Evolutionary conservation across 2,329 filamentous ascomycete genomes (phyloP), one percentile per base, ranked within the genome.

Genomic region (Exophiala mesophila): DNA sequence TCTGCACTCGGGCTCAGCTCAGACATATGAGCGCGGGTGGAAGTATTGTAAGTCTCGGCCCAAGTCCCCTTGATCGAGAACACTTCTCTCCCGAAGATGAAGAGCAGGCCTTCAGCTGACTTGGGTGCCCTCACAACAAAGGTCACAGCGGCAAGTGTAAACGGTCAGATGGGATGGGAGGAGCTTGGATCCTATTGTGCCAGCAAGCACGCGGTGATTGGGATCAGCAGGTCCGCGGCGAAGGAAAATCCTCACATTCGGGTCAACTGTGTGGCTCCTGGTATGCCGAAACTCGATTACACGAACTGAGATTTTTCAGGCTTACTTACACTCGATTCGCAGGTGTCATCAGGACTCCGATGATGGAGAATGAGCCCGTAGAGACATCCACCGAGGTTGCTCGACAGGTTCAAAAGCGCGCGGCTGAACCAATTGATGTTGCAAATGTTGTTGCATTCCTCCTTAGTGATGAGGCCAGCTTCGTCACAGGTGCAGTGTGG

Each of bases 1-100:
- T 73, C 36, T 74, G 70, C 44, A 45, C 78, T 44, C 59, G 71
- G n/a, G 67, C 69, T 10, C 57, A 77, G 52, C 45, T 77, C 6
- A 60, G 57, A 10, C 61, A 64, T 18, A 67, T 75, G 39, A 34
- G 9, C 4, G 17, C 19, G 15, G 38, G 37, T 15, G 43, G 38
- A 7, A 41, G 43, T 37, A 46, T 46, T 38, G 43, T 46, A 21
- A 40, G 37, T 38, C 36, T 16, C 20, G 19, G 18, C n/a, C n/a
- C n/a, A n/a, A n/a, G n/a, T n/a, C n/a, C n/a, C n/a, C n/a, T n/a
- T n/a, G n/a, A n/a, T n/a, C n/a, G n/a, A n/a, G n/a, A n/a, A n/a
- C n/a, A n/a, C n/a, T n/a, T n/a, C n/a, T n/a, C n/a, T n/a, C n/a
- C n/a, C n/a, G n/a, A n/a, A n/a, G n/a, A n/a, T n/a, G n/a, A n/a